Conservation (phyloP, 441 rosid species). For the Corymbia citriodora region DNA sequence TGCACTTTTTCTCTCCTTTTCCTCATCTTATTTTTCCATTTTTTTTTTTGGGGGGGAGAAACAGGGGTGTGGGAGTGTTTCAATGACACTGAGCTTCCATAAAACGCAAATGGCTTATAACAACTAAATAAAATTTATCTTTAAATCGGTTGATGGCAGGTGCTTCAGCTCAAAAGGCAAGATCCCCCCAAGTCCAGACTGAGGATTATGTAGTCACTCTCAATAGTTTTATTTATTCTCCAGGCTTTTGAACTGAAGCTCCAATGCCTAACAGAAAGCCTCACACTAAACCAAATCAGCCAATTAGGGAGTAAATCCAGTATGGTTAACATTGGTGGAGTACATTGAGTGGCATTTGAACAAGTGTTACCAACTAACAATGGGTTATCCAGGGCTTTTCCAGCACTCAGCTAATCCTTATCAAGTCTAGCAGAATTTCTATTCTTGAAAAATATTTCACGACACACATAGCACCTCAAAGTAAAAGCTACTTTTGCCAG, state of each 20-base stretch:
- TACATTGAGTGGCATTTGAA: not conserved
- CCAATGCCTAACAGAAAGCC: not conserved
- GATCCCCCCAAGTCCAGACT: not conserved
- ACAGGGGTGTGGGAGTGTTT: not conserved
- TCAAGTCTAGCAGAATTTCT: not conserved
- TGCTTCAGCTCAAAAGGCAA: not conserved
- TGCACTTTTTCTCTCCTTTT: not conserved
- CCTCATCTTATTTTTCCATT: not conserved
- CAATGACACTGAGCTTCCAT: not conserved
- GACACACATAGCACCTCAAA: not conserved
- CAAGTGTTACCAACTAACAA: not conserved
- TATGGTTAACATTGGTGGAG: not conserved
- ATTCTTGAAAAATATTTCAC: not conserved
- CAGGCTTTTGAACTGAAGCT: not conserved
- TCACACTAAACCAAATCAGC: not conserved
- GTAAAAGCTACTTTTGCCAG: not conserved
- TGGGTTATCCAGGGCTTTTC: not conserved
- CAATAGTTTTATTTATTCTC: not conserved
- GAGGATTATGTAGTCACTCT: not conserved
- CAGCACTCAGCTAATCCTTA: not conserved
- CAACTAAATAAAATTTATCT: not conserved
- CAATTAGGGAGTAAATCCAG: not conserved
- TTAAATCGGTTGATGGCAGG: not conserved
- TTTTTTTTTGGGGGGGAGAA: not conserved
- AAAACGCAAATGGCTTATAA: not conserved